Evolutionary conservation across 139 green algal species (phyloP), one percentile per base, ranked within the genome.

Genomic region (Chlamydomonas asymmetrica): DNA sequence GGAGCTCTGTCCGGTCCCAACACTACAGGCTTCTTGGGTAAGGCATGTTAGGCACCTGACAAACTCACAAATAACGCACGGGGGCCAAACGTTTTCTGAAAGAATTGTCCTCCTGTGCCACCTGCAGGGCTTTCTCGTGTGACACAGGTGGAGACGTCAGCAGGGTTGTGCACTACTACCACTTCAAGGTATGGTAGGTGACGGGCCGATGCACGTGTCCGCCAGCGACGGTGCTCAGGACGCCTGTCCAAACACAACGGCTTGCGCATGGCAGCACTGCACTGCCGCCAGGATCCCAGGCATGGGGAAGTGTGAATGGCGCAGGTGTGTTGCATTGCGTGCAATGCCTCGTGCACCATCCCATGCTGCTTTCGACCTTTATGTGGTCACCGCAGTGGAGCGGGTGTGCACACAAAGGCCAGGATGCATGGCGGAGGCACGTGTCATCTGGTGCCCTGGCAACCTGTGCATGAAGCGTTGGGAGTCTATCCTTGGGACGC

Each of bases 121-220:
- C 2, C 3, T 6, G 37, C 61, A 67, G 61, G 5, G 48, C 48
- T 35, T 67, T 67, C 37, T 35, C 61, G 2, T 35, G 37, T 37
- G 61, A 67, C 61, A 49, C 61, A 4, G 61, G 61, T 7, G 61
- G 61, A 35, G 48, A 67, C 37, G 61, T 67, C 1, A 50, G 37
- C 37, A 35, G 61, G 1, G 61, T 67, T 5, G 23, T 67, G 20
- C 61, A 67, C 61, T 4, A 50, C 23, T 67, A 67, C 61, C 37
- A 67, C 61, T 67, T 67, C 22, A 7, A 48, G 61, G 61, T 67
- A 25, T 18, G 59, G 18, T 27, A 8, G 22, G 9, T 60, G 50
- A 60, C 9, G 29, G 6, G 13, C 13, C 18, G 45, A 10, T 16
- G 18, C 45, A 25, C 45, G 45, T n/a, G n/a, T n/a, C n/a, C n/a